A percentile compares a stretch with the other conserved stretches of the same genome.
Conservation (phyloP, 2,329 filamentous ascomycete species). For the Microdochium paspali region DNA sequence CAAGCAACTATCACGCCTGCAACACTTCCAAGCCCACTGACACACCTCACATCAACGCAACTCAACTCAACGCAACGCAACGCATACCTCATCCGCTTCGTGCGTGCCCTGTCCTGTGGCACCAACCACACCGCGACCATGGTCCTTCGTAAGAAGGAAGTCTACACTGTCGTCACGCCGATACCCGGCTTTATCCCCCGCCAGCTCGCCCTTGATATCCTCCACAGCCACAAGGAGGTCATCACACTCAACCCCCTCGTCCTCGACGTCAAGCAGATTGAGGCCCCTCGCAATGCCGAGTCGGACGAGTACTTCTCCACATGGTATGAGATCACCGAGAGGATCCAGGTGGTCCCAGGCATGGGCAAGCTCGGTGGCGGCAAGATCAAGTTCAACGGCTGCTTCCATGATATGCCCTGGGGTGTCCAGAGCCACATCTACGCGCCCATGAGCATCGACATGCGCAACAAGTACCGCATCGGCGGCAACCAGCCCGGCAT, state of each 20-base stretch:
- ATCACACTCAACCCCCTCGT: conserved; percentile 64
- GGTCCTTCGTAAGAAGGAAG: conserved; percentile 54
- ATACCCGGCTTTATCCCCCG: conserved; percentile 62
- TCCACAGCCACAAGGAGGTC: conserved; percentile 61
- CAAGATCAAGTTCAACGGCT: conserved; percentile 60
- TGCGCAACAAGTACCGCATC: conserved; percentile 60
- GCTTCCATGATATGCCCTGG: conserved; percentile 65
- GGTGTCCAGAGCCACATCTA: conserved; percentile 65
- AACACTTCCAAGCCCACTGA: too few relatives aligned
- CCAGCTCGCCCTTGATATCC: conserved; percentile 62
- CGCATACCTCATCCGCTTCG: too few relatives aligned
- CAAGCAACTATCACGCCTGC: too few relatives aligned
- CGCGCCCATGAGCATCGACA: conserved; percentile 55
- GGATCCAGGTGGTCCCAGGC: conserved; percentile 59
- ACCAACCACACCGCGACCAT: conserved; percentile 9
- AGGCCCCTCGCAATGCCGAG: conserved; percentile 57
- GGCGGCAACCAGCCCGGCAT: conserved; percentile 58
- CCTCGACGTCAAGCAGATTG: conserved; percentile 51
- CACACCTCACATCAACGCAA: too few relatives aligned
- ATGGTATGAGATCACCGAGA: conserved; percentile 65
- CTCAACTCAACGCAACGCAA: too few relatives aligned
- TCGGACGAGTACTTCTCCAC: conserved; percentile 64
- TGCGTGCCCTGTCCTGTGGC: background rate
- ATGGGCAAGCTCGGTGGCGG: conserved; percentile 55
- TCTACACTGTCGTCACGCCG: conserved; percentile 60